A percentile compares a stretch with the other conserved stretches of the same genome.
Conservation (phyloP, 495 filamentous ascomycete species). For the Cercophora sp. region DNA sequence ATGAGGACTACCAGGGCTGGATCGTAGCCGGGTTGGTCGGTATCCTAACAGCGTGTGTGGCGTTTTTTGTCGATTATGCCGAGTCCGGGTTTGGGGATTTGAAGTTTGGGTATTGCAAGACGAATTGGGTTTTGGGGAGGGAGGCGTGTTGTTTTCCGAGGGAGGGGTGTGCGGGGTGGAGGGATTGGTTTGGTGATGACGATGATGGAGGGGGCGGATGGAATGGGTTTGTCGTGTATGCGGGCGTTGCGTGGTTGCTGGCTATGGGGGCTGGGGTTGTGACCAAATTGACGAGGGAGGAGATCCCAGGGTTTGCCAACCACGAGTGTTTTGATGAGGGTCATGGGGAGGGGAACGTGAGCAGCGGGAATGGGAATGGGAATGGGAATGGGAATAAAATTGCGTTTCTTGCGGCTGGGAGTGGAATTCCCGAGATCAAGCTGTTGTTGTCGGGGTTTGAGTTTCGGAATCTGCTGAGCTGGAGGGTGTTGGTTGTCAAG, state of each 20-base stretch:
- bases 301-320: conserved; percentile 40
- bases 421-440: conserved; percentile 59
- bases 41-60: conserved; percentile 51
- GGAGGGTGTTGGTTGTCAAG: conserved; percentile 54
- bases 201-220: too few relatives aligned
- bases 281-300: conserved; percentile 50
- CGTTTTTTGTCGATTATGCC: conserved; percentile 51
- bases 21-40: conserved; percentile 48
- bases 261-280: conserved; percentile 46
- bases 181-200: conserved; percentile 42
- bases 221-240: conserved; percentile 44
- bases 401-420: conserved; percentile 56
- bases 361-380: not conserved
- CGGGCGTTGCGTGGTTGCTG: conserved; percentile 45
- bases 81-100: conserved; percentile 52
- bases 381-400: conserved; percentile 35
- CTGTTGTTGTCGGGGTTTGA: conserved; percentile 57
- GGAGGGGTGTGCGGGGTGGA: conserved; percentile 38
- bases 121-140: conserved; percentile 42
- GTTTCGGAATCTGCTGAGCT: conserved; percentile 52
- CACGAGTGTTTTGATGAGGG: conserved; percentile 19
- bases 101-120: conserved; percentile 51
- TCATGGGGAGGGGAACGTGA: too few relatives aligned
- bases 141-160: conserved; percentile 43
- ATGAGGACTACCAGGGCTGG: conserved; percentile 28